Evolutionary conservation across 768 basidiomycete genomes (phyloP).

Genomic region (Podaxis sp.): DNA sequence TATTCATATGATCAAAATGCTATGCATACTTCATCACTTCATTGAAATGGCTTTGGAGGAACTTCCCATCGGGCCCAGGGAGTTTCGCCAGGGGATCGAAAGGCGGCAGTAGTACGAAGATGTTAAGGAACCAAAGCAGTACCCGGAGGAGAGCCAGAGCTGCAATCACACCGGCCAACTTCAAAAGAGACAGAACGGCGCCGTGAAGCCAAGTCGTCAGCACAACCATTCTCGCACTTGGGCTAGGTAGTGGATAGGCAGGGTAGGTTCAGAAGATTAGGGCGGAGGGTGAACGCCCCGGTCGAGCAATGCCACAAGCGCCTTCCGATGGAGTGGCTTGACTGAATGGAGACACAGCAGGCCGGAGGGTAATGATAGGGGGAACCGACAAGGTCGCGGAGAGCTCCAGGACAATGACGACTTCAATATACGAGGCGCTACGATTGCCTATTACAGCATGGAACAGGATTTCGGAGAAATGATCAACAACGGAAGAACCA

Average conservation of each 20-base stretch:
- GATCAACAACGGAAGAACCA: background rate
- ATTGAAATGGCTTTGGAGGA: slow-evolving; percentile 31
- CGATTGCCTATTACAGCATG: background rate
- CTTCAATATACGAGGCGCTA: background rate
- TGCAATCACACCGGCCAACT: background rate
- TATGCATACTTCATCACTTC: background rate
- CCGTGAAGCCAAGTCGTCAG: background rate
- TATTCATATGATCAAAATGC: background rate
- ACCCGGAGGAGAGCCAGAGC: slow-evolving; percentile 34
- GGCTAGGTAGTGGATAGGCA: background rate
- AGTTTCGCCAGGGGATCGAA: slow-evolving; percentile 48
- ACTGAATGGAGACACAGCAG: too few relatives aligned
- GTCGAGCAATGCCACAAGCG: too few relatives aligned
- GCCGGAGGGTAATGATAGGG: too few relatives aligned
- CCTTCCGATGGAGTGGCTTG: too few relatives aligned
- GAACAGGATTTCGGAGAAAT: background rate
- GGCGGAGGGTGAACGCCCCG: too few relatives aligned
- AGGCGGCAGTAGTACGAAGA: slow-evolving; percentile 42
- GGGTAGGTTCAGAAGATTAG: too few relatives aligned
- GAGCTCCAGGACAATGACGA: too few relatives aligned
- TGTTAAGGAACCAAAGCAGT: slow-evolving; percentile 40
- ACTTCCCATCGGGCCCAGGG: slow-evolving; percentile 45
- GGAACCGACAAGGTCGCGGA: too few relatives aligned
- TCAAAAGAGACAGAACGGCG: background rate
- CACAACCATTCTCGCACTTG: background rate